These are phyloP conservation scores for Heterobasidion occidentale DNA, from an alignment of 1,284 basidiomycete genomes.

Conservation along the genomic window DNA sequence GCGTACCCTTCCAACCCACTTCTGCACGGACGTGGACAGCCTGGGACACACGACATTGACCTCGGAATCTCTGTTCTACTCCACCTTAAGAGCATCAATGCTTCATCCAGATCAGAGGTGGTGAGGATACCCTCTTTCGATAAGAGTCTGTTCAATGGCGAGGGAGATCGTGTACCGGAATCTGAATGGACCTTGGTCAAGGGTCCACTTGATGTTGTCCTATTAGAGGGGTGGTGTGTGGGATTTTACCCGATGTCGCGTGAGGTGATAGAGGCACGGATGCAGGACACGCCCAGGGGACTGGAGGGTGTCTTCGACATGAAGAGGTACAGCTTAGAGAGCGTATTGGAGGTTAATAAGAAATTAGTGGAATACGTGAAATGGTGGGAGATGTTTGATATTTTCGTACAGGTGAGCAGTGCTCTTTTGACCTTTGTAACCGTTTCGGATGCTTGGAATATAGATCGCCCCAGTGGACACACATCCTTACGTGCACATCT, in stretches of 20 bases:
- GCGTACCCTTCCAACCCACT: slow-evolving; percentile 54
- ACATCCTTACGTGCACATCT: slow-evolving; percentile 51
- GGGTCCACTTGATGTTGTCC: slow-evolving; percentile 71
- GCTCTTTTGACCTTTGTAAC: not conserved
- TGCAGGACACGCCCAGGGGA: slow-evolving; percentile 25
- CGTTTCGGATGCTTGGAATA: not conserved
- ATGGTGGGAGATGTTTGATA: slow-evolving; percentile 63
- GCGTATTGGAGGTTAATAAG: slow-evolving; percentile 58
- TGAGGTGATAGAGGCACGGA: slow-evolving; percentile 35
- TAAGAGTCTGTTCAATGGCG: slow-evolving; percentile 72
- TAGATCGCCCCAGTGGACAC: slow-evolving; percentile 43
- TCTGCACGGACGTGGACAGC: slow-evolving; percentile 74
- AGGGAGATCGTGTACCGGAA: slow-evolving; percentile 71
- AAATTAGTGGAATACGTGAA: slow-evolving; percentile 47
- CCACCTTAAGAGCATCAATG: slow-evolving; percentile 41
- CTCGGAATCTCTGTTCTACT: slow-evolving; percentile 51
- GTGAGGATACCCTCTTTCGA: slow-evolving; percentile 79
- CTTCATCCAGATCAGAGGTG: slow-evolving; percentile 6
- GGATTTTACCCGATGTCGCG: slow-evolving; percentile 57
- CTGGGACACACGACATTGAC: slow-evolving; percentile 79
- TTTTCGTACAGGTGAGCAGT: slow-evolving; percentile 55
- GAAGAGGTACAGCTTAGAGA: slow-evolving; percentile 28
- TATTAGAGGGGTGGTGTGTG: slow-evolving; percentile 83
- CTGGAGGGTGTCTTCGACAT: slow-evolving; percentile 32
- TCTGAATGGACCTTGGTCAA: slow-evolving; percentile 29